A percentile compares a stretch with the other conserved stretches of the same genome.
phyloP scores from a whole-genome alignment of 1,284 basidiomycete genomes.

The Athelia sp. region DNA sequence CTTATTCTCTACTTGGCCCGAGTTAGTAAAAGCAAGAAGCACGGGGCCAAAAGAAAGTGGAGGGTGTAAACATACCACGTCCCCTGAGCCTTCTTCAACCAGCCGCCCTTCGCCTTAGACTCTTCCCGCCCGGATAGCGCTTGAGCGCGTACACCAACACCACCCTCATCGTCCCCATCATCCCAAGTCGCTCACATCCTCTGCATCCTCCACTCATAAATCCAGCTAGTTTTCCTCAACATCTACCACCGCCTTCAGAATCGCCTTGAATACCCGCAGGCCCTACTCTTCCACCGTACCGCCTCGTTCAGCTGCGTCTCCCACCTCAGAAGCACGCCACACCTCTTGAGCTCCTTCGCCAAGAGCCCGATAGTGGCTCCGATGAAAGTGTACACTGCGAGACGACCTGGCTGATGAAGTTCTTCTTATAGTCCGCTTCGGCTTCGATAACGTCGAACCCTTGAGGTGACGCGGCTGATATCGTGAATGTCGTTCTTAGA shows the following conservation, averaged over 20 bases:
- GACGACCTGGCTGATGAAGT: too few species aligned
- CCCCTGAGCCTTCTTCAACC: constrained; percentile 90
- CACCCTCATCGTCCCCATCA: constrained; percentile 80
- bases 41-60: not conserved
- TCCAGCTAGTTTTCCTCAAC: constrained; percentile 91
- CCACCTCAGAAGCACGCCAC: constrained; percentile 84
- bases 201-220: constrained; percentile 92
- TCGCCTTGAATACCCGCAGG: constrained; percentile 86
- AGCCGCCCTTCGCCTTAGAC: constrained; percentile 87
- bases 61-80: constrained; percentile 44
- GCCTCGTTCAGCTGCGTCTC: constrained; percentile 98
- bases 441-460: too few species aligned
- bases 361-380: constrained; percentile 87
- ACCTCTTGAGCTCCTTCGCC: constrained; percentile 72
- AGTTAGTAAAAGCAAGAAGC: constrained; percentile 6
- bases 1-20: constrained; percentile 49
- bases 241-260: constrained; percentile 93
- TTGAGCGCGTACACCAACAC: constrained; percentile 90
- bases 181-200: constrained; percentile 73
- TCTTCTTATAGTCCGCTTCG: too few species aligned
- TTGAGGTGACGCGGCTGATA: too few species aligned
- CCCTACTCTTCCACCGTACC: constrained; percentile 84
- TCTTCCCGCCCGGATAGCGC: constrained; percentile 83
- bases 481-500: too few species aligned
- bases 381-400: too few species aligned